These are phyloP conservation scores for Russula dissimulans DNA, from an alignment of 768 basidiomycete species.

Conservation along the genomic window DNA sequence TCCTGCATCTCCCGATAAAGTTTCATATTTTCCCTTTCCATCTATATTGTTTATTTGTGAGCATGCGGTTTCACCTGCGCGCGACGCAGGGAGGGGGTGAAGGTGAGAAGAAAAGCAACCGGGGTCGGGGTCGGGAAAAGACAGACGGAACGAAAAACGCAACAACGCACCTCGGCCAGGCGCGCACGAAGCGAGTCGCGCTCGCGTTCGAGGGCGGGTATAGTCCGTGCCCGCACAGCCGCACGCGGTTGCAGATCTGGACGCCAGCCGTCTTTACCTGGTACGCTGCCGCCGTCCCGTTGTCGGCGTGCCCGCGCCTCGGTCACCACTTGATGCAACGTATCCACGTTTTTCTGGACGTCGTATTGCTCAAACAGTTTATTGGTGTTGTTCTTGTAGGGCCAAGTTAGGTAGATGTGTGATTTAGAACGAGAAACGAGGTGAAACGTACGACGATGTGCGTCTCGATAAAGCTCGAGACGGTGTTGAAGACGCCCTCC, in stretches of 20 bases:
- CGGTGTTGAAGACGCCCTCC: conserved; percentile 37
- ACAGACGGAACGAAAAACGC: background rate
- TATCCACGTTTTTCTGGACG: conserved; percentile 61
- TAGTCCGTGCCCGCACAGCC: conserved; percentile 52
- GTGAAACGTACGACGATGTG: conserved; percentile 34
- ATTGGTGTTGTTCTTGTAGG: conserved; percentile 50
- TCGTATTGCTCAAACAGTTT: conserved; percentile 60
- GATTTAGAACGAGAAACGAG: background rate
- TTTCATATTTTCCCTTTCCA: conserved; percentile 45
- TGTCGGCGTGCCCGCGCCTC: conserved; percentile 52
- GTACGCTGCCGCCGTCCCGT: conserved; percentile 23
- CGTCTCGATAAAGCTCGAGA: conserved; percentile 64
- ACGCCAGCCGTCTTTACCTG: conserved; percentile 51
- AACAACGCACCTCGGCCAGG: conserved; percentile 27
- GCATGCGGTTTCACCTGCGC: too few species aligned
- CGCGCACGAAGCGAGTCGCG: conserved; percentile 31
- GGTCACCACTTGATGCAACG: conserved; percentile 56
- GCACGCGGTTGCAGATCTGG: conserved; percentile 53
- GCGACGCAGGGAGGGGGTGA: background rate
- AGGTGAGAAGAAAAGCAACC: background rate
- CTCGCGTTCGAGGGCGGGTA: conserved; percentile 47
- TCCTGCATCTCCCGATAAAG: conserved; percentile 42
- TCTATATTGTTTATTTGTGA: conserved; percentile 21
- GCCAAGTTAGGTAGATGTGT: too few species aligned
- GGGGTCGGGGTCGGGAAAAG: background rate